Conservation (phyloP, 2,329 filamentous ascomycete genomes). For the Penicillium sp. region DNA sequence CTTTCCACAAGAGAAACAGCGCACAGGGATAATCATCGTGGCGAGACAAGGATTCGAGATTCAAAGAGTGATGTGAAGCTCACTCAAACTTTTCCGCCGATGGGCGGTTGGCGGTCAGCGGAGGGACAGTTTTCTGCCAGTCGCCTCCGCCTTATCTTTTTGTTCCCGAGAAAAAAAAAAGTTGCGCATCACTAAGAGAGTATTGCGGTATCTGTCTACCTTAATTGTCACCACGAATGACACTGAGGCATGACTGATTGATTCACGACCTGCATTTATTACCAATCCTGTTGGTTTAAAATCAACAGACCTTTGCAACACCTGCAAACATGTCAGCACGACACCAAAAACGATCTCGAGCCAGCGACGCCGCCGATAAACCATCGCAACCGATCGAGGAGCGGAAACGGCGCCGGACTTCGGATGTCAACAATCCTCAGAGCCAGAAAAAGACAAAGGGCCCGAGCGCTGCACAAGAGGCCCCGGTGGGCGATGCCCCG, state of each 20-base stretch:
- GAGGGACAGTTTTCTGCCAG: slow-evolving; percentile 16
- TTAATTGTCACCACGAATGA: neutral
- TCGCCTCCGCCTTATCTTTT: slow-evolving; percentile 13
- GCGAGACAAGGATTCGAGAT: neutral
- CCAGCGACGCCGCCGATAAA: slow-evolving; percentile 29
- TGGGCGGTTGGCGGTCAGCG: slow-evolving; percentile 3
- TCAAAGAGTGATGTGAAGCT: neutral
- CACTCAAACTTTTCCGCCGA: slow-evolving; percentile 17
- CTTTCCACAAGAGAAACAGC: slow-evolving; percentile 99
- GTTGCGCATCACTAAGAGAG: slow-evolving; percentile 4
- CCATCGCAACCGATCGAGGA: slow-evolving; percentile 23
- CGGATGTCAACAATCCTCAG: slow-evolving; percentile 17
- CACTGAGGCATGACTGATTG: neutral
- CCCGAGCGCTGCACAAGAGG: slow-evolving; percentile 25
- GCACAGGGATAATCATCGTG: slow-evolving; percentile 94
- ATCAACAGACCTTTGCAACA: slow-evolving; percentile 14
- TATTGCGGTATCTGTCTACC: neutral
- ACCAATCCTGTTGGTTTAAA: neutral
- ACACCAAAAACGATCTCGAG: slow-evolving; percentile 32
- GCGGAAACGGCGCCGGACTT: slow-evolving; percentile 34
- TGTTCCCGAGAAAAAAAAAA: slow-evolving; percentile 21
- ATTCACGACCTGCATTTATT: neutral
- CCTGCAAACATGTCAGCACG: slow-evolving; percentile 17
- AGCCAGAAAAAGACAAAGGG: slow-evolving; percentile 26
- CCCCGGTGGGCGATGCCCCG: slow-evolving; percentile 4